Base-by-base conservation (phyloP, 805 yeast species). In the Cyberlindnera lachancei region DNA sequence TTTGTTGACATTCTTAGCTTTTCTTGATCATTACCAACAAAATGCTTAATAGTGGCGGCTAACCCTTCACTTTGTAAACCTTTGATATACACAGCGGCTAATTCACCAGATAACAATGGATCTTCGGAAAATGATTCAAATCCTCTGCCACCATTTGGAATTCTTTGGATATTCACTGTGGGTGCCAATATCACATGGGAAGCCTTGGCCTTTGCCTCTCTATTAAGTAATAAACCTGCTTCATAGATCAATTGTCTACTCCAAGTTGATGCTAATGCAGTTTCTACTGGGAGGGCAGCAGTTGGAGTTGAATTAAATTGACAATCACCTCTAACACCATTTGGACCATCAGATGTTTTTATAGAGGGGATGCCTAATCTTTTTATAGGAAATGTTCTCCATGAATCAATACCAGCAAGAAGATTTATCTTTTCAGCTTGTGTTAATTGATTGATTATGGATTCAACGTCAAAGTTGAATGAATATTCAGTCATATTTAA, bases 91-190 rank as follows among this genome's bases (percentile, higher is more conserved):
- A 57, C 46, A 10, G 73, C 59, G 15, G 80, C 68, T 14, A 48
- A 53, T 8, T 48, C 35, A 33, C 73, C 73, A 5, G 68, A 50
- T 20, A 66, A 48, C 10, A 61, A 45, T 2, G 82, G 82, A 42
- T 75, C 82, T 46, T 75, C 82, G 11, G 73, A 58, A 46, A 68
- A 74, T 17, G 73, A 63, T 49, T 75, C 82, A 45, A 73, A 75
- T 3, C 73, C 73, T 31, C 81, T 57, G 7, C 82, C 79, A 13
- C 79, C 78, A 18, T 70, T 52, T 3, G 79, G 79, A n/a, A 66
- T 59, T 27, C 79, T 53, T 23, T 63, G 71, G 38, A 71, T 71
- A 55, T 73, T 73, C 19, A 67, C 50, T 25, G 70, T 46, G 6
- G 73, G 73, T 3, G 68, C 74, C 22, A 68, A 54, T 19, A 69